Percentiles rank a stretch among this genome's conserved stretches.
phyloP scores from a whole-genome alignment of 139 green algal species.

The Picochlorum sp. region DNA sequence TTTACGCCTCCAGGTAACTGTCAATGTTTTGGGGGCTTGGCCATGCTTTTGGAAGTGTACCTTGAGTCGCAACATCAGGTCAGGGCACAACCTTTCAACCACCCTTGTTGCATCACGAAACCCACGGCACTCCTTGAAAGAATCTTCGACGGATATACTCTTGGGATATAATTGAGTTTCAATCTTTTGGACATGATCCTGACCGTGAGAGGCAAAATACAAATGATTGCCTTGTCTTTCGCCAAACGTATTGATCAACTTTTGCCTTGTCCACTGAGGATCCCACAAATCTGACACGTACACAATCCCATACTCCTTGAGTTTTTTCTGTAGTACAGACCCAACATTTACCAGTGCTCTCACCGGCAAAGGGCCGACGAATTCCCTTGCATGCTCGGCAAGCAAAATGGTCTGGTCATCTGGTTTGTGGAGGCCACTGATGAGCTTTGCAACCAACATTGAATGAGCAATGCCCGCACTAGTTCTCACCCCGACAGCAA shows the following conservation, averaged over 20 bases:
- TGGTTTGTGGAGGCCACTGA: constrained; percentile 71
- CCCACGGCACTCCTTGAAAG: constrained; percentile 44
- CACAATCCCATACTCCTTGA: constrained; percentile 24
- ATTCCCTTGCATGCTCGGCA: constrained; percentile 33
- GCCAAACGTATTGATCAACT: constrained; percentile 37
- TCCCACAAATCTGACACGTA: too few relatives aligned
- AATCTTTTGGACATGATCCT: constrained; percentile 50
- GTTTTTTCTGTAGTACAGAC: constrained; percentile 36
- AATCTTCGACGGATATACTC: constrained; percentile 71
- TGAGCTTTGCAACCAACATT: constrained; percentile 73
- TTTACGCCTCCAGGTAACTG: constrained; percentile 56
- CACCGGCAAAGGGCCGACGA: constrained; percentile 55
- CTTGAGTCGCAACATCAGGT: constrained; percentile 52
- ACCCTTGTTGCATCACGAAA: constrained; percentile 27
- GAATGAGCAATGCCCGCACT: constrained; percentile 61
- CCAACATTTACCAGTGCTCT: constrained; percentile 35
- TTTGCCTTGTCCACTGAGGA: constrained; percentile 8
- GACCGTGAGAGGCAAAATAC: constrained; percentile 17
- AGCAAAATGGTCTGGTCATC: constrained; percentile 74
- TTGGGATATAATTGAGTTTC: constrained; percentile 42
- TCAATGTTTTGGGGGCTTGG: constrained; percentile 36
- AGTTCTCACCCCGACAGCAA: constrained; percentile 46
- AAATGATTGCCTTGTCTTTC: constrained; percentile 27
- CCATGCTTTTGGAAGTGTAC: constrained; percentile 44
- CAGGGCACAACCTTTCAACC: constrained; percentile 51